Percentiles rank a stretch among this genome's conserved stretches.
Evolutionary conservation across 805 yeast species (phyloP).

Genomic region (Zygotorulaspora chibaensis): DNA sequence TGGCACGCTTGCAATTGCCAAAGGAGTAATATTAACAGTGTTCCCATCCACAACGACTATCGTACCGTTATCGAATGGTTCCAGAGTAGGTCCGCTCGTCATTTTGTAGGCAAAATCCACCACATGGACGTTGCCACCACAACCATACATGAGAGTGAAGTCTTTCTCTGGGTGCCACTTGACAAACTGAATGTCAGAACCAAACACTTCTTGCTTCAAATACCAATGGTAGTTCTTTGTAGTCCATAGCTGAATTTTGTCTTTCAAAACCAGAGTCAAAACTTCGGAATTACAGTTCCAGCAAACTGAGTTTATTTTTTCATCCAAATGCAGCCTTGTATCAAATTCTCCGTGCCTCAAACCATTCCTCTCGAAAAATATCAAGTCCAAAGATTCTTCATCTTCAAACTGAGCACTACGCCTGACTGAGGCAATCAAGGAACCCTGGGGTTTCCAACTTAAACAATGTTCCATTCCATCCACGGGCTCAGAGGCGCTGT

Average conservation of each 20-base stretch:
- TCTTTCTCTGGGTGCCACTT: conserved; percentile 92
- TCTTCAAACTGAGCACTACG: conserved; percentile 44
- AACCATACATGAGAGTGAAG: conserved; percentile 63
- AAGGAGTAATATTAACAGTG: conserved; percentile 70
- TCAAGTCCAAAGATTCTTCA: conserved; percentile 42
- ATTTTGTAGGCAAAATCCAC: conserved; percentile 63
- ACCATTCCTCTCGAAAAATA: conserved; percentile 92
- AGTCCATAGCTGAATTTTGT: conserved; percentile 82
- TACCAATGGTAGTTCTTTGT: conserved; percentile 94
- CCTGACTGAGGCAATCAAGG: conserved; percentile 78
- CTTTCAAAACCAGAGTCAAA: conserved; percentile 59
- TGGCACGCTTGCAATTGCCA: conserved; percentile 82
- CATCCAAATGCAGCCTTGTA: conserved; percentile 53
- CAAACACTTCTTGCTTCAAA: conserved; percentile 69
- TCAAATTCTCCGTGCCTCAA: conserved; percentile 83
- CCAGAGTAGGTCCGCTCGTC: conserved; percentile 61
- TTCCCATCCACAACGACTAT: conserved; percentile 76
- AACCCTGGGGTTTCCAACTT: conserved; percentile 90
- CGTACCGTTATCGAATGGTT: conserved; percentile 74
- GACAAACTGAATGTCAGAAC: conserved; percentile 38
- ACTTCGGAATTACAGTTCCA: conserved; percentile 86
- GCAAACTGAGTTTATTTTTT: conserved; percentile 47
- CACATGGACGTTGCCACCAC: conserved; percentile 48
- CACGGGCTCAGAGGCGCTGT: conserved; percentile 84
- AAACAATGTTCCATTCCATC: conserved; percentile 70